Base-by-base conservation (phyloP, 192 early-diverging fungal species). In the Allomyces macrogynus region DNA sequence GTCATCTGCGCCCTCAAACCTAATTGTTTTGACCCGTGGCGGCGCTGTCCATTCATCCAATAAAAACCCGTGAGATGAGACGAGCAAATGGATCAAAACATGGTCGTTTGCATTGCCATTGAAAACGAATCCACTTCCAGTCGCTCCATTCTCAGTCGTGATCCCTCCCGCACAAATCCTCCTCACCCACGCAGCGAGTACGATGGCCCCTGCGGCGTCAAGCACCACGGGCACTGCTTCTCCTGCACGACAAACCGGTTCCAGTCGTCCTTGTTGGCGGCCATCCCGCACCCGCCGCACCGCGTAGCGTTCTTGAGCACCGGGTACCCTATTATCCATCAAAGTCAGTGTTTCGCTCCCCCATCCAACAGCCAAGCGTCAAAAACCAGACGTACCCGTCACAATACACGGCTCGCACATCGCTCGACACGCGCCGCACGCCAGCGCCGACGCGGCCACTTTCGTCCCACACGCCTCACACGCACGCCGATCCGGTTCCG, bases 191-290 rank as follows among this genome's bases (percentile, higher is more conserved):
- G 32, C 32, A 57, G 49, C 4, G 49, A 57, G 49, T 57, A 57
- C 49, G 49, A 14, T 10, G 49, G 49, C 49, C 49, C 49, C 12
- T 57, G 49, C 3, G 49, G 12, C 49, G 49, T 57, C 16, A 57
- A 20, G 5, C 49, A 57, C 49, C 49, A 57, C 49, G 49, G 49
- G 20, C 49, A 57, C 49, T 57, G 12, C 20, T 57, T 57, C 12
- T 57, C 49, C 49, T 57, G 49, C 77, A 81, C 76, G 12, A 84
- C 73, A 65, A 79, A 84, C 69, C 76, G 78, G 64, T 84, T 84
- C 82, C 82, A 84, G 63, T 84, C 82, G 22, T 83, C 81, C 66
- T 79, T 84, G 73, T 83, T 83, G 27, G 82, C 82, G 5, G 61
- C 66, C 22, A 71, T 74, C 23, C 44, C 72, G 70, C 82, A 84